phyloP scores from a whole-genome alignment of 1,139 yeast genomes.

The Geotrichum reessii region DNA sequence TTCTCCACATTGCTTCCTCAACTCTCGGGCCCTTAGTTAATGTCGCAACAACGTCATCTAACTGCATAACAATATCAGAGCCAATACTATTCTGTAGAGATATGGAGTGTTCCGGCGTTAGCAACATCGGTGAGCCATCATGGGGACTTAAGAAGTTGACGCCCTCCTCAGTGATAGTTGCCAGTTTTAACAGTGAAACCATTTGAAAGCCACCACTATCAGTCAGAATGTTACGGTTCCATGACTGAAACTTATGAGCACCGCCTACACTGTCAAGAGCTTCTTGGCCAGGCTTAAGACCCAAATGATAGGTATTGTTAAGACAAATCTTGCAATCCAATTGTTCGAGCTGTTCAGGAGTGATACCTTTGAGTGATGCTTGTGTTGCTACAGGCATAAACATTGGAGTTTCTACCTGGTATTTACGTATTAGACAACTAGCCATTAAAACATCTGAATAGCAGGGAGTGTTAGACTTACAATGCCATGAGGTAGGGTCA shows the following conservation, averaged over 20 bases:
- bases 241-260: constrained; percentile 40
- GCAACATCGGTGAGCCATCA: constrained; percentile 43
- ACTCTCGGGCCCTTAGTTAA: constrained; percentile 42
- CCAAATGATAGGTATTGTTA: constrained; percentile 43
- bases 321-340: constrained; percentile 41
- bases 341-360: constrained; percentile 39
- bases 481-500: constrained; percentile 42
- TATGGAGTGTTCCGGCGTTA: constrained; percentile 45
- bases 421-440: background rate
- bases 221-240: constrained; percentile 42
- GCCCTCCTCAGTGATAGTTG: constrained; percentile 44
- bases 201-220: constrained; percentile 45
- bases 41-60: constrained; percentile 43
- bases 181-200: constrained; percentile 43
- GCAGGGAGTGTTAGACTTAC: constrained; percentile 12
- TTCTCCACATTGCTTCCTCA: constrained; percentile 43
- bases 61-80: constrained; percentile 44
- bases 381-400: constrained; percentile 47
- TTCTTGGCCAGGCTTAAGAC: constrained; percentile 42
- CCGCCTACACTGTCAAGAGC: constrained; percentile 41
- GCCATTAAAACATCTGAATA: background rate
- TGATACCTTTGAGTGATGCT: constrained; percentile 43
- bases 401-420: constrained; percentile 40
- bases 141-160: constrained; percentile 43
- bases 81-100: constrained; percentile 42